Percentiles rank a stretch among this genome's conserved stretches.
Evolutionary conservation across 257 asterid species (phyloP).

Genomic region (Jacaranda copaia): DNA sequence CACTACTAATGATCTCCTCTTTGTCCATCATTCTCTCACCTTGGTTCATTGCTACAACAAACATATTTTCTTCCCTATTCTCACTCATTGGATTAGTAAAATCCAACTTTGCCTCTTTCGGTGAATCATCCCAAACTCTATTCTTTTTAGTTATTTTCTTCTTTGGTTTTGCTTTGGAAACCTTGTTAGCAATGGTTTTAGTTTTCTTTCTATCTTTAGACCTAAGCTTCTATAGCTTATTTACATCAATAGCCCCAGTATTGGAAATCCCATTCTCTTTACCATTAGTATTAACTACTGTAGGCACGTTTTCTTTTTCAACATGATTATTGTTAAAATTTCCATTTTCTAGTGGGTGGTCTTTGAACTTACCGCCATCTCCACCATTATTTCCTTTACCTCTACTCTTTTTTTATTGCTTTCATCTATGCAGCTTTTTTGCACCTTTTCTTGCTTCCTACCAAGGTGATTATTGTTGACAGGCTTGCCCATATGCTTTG

Average conservation of each 20-base stretch:
- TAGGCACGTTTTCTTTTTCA: conserved; percentile 51
- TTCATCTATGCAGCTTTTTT: conserved; percentile 68
- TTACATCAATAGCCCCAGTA: conserved; percentile 85
- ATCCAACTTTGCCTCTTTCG: conserved; percentile 72
- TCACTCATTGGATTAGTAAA: conserved; percentile 81
- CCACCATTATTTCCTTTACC: conserved; percentile 60
- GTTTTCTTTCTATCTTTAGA: conserved; percentile 79
- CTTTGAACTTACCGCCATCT: conserved; percentile 55
- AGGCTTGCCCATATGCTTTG: conserved; percentile 72
- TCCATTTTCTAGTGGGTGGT: conserved; percentile 59
- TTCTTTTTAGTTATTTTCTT: conserved; percentile 71
- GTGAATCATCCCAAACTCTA: conserved; percentile 89
- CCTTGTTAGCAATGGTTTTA: conserved; percentile 61
- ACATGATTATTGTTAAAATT: conserved; percentile 45
- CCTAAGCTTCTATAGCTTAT: conserved; percentile 80
- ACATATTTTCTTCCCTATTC: conserved; percentile 65
- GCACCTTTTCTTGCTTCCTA: conserved; percentile 78
- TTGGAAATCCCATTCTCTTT: conserved; percentile 72
- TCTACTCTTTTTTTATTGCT: conserved; percentile 75
- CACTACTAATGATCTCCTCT: conserved; percentile 87
- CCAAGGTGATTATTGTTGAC: conserved; percentile 49
- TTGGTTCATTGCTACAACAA: conserved; percentile 63
- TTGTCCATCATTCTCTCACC: conserved; percentile 98
- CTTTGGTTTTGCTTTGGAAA: conserved; percentile 70
- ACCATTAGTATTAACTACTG: conserved; percentile 49